Evolutionary conservation across 2,329 filamentous ascomycete genomes (phyloP), one percentile per base, ranked within the genome.

Genomic region (Botryotinia calthae): DNA sequence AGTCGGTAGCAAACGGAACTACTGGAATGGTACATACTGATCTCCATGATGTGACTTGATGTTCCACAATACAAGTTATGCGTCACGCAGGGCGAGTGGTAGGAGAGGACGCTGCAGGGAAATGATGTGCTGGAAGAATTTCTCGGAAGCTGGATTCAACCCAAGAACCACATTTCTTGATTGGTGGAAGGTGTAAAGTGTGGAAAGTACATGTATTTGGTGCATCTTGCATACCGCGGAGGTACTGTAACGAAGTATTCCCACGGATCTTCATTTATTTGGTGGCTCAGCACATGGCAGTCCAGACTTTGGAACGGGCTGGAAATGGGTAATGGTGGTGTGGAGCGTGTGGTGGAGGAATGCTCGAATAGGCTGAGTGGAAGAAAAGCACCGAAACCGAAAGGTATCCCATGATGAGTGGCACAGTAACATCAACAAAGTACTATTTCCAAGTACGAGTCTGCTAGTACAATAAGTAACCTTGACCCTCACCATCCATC

Each of bases 221-320:
- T 63, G 61, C 37, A 28, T 44, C 25, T n/a, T 63, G 61, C 61
- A 63, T 63, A 63, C 61, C 61, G n/a, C 61, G 40, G 61, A 63
- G 61, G 61, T 44, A 42, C 44, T 42, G 61, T 10, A 63, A 63
- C 40, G 5, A 42, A 42, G 40, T 44, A 44, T 37, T 37, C 14
- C 66, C 51, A 58, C 44, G 51, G 7, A 70, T 61, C 37, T 59
- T 54, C 51, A 54, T 54, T 54, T 6, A 61, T 37, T 61, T 34
- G 44, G 56, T 61, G 67, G 56, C 67, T 59, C 40, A 70, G 67
- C 67, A 42, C 67, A 46, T 70, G 67, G 67, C 34, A 70, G 31
- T 46, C 31, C 51, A 68, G 46, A 37, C n/a, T 28, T 28, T 54
- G 46, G 56, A 68, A 25, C 28, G 42, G 20, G 44, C 10, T 28